Evolutionary conservation across 2,329 filamentous ascomycete genomes (phyloP).

Genomic region (Cytospora mali): DNA sequence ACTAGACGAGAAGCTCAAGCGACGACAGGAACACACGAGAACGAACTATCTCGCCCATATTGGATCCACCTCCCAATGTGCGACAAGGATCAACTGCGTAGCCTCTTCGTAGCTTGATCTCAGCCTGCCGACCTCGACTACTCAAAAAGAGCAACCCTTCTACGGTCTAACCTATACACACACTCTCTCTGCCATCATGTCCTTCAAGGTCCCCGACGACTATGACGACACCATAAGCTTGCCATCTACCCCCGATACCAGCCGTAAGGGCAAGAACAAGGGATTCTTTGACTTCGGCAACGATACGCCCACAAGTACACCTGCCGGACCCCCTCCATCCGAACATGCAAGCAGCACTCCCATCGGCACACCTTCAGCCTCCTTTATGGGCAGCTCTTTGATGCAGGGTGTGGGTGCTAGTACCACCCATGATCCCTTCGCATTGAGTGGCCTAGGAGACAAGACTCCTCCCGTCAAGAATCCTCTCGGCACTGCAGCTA

Average conservation of each 20-base stretch:
- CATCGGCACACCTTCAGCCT: conserved; percentile 57
- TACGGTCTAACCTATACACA: not conserved
- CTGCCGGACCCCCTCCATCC: conserved; percentile 54
- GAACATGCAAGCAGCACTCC: conserved; percentile 59
- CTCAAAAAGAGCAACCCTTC: not conserved
- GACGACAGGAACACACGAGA: not conserved
- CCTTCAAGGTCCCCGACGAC: conserved; percentile 44
- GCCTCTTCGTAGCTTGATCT: not conserved
- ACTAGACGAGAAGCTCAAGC: not conserved
- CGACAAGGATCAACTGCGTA: not conserved
- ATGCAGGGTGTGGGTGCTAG: conserved; percentile 41
- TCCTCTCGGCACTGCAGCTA: conserved; percentile 13
- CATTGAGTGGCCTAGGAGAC: conserved; percentile 20
- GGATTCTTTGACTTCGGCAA: conserved; percentile 46
- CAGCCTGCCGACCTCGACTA: not conserved
- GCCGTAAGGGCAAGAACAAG: conserved; percentile 38
- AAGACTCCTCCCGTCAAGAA: conserved; percentile 26
- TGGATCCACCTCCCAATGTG: not conserved
- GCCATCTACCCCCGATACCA: conserved; percentile 54
- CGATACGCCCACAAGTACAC: conserved; percentile 55
- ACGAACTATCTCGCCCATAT: not conserved
- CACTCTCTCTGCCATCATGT: conserved; percentile 15
- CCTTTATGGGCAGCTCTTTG: conserved; percentile 58
- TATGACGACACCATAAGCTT: conserved; percentile 41
- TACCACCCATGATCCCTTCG: conserved; percentile 23